Conservation (phyloP, 306 rosid species). For the Pueraria montana region DNA sequence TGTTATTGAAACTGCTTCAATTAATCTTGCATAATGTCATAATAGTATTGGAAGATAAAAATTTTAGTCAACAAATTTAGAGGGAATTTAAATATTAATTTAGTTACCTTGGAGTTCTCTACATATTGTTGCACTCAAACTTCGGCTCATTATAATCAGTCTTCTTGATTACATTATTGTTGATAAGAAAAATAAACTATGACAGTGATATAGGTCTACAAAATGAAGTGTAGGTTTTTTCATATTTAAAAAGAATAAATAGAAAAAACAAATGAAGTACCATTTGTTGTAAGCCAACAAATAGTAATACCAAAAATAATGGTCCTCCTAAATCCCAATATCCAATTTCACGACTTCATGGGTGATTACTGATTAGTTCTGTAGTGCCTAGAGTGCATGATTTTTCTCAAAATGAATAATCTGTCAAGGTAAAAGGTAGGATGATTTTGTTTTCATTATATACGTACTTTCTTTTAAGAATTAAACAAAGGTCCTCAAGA, state of each 20-base stretch:
- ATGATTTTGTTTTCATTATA: slow-evolving; percentile 21
- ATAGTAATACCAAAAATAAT: background rate
- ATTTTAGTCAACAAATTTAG: background rate
- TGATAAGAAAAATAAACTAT: too few species aligned
- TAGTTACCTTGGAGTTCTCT: too few species aligned
- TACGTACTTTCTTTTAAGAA: too few species aligned
- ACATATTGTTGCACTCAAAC: too few species aligned
- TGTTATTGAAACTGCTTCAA: background rate
- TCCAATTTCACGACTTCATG: background rate
- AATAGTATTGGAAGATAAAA: background rate
- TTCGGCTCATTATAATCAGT: too few species aligned
- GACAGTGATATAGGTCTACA: background rate
- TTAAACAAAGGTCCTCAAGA: background rate
- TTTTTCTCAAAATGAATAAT: background rate
- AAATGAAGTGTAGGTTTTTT: background rate
- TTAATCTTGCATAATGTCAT: background rate
- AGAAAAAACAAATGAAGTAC: background rate
- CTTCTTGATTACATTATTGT: too few species aligned
- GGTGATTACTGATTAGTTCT: background rate
- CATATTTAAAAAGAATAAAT: background rate
- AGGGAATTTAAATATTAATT: background rate
- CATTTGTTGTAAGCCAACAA: background rate
- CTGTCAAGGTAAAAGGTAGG: too few species aligned
- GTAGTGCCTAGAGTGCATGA: background rate
- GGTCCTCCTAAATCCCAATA: too few species aligned